Percentiles rank a stretch among this genome's conserved stretches.
phyloP scores from a whole-genome alignment of 108 stramenopile genomes.

The Fragilariopsis cylindrus region DNA sequence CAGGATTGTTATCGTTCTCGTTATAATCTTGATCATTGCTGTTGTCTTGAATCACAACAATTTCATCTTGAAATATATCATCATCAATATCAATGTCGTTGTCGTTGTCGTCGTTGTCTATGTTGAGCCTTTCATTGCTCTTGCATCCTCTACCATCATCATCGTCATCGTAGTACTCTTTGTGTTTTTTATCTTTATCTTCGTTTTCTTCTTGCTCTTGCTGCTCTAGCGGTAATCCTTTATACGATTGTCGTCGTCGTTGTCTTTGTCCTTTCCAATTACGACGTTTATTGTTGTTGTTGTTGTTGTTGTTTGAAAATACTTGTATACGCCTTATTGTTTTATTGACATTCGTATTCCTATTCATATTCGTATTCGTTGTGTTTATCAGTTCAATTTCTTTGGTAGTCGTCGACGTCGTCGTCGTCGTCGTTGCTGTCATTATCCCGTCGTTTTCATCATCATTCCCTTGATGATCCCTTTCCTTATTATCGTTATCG shows the following conservation, averaged over 20 bases:
- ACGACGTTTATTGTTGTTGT: not conserved
- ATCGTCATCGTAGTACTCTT: constrained; percentile 7
- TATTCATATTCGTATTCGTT: not conserved
- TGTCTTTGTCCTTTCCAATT: not conserved
- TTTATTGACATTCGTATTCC: not conserved
- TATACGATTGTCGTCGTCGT: not conserved
- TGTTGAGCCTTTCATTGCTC: not conserved
- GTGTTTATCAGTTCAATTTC: too few relatives aligned
- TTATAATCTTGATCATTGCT: not conserved
- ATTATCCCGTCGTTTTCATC: not conserved
- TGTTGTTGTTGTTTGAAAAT: not conserved
- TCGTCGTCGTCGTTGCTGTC: not conserved
- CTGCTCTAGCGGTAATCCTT: constrained; percentile 8
- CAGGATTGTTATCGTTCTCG: not conserved
- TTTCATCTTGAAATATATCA: constrained; percentile 15
- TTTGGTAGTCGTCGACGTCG: too few relatives aligned
- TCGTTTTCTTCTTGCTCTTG: constrained; percentile 10
- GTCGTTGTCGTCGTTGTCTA: not conserved
- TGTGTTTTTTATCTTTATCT: not conserved
- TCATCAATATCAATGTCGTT: not conserved
- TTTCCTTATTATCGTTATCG: not conserved
- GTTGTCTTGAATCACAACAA: not conserved
- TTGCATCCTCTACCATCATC: not conserved
- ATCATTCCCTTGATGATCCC: too few relatives aligned
- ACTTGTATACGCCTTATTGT: not conserved